Evolutionary conservation across 2,329 filamentous ascomycete species (phyloP).

Genomic region (Hypoxylon sp.): DNA sequence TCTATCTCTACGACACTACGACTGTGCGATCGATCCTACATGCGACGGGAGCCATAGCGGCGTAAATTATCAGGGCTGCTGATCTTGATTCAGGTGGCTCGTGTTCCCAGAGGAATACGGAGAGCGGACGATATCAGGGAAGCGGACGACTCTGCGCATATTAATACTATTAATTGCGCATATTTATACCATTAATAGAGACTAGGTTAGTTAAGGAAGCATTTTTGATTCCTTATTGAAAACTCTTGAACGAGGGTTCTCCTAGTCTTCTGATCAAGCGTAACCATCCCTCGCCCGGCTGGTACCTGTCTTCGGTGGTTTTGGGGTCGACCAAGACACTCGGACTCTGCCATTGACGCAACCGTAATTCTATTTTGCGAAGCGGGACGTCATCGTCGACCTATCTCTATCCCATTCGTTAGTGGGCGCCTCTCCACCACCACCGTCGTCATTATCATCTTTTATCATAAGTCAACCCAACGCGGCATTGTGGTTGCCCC

Average conservation of each 20-base stretch:
- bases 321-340: constrained; percentile 16
- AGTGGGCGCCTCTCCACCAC: constrained; percentile 36
- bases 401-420: constrained; percentile 31
- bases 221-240: constrained; percentile 19
- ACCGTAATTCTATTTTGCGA: constrained; percentile 44
- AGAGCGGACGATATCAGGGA: constrained; percentile 32
- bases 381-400: constrained; percentile 44
- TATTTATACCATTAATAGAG: constrained; percentile 16
- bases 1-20: constrained; percentile 34
- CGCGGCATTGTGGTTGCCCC: constrained; percentile 17
- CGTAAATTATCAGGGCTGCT: constrained; percentile 37
- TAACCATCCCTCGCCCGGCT: constrained; percentile 33
- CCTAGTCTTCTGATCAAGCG: constrained; percentile 38
- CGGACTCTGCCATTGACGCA: constrained; percentile 41
- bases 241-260: constrained; percentile 30
- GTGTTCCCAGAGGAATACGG: constrained; percentile 31
- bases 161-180: constrained; percentile 13
- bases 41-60: constrained; percentile 28
- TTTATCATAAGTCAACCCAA: constrained; percentile 32
- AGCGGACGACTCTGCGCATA: constrained; percentile 8
- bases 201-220: constrained; percentile 23
- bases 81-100: constrained; percentile 40
- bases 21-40: constrained; percentile 37
- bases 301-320: constrained; percentile 30
- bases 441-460: constrained; percentile 39